Evolutionary conservation across 768 basidiomycete genomes (phyloP).

Genomic region (Amyloporia xantha): DNA sequence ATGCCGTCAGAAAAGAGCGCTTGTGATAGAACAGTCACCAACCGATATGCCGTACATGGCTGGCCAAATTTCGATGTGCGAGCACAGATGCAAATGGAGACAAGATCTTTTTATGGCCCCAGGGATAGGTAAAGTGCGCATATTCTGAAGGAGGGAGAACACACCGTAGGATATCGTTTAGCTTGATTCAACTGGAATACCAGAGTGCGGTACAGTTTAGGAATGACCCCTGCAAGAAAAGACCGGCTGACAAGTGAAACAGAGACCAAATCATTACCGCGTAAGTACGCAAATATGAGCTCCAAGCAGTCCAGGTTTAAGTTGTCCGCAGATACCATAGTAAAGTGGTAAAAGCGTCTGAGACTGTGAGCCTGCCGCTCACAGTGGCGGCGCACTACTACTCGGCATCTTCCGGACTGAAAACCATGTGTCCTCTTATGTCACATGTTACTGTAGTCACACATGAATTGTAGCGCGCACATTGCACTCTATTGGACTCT

Average conservation of each 20-base stretch:
- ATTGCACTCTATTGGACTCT: no score
- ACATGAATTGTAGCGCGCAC: no score
- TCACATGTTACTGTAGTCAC: no score
- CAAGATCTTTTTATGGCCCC: constrained; percentile 27
- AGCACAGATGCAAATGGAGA: constrained; percentile 59
- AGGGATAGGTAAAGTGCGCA: not conserved
- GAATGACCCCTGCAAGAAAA: constrained; percentile 58
- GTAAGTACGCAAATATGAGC: constrained; percentile 51
- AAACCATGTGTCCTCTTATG: no score
- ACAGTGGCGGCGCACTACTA: not conserved
- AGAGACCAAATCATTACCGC: constrained; percentile 47
- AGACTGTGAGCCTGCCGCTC: no score
- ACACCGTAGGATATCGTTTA: constrained; percentile 49
- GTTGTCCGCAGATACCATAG: constrained; percentile 61
- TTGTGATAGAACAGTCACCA: constrained; percentile 5
- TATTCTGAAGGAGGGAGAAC: constrained; percentile 10
- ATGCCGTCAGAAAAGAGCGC: not conserved
- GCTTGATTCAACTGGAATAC: constrained; percentile 49
- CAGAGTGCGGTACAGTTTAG: constrained; percentile 53
- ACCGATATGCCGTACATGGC: constrained; percentile 60
- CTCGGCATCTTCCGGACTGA: not conserved
- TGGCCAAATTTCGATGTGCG: constrained; percentile 44
- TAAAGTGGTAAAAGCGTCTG: not conserved
- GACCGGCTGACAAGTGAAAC: constrained; percentile 59
- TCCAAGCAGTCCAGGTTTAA: constrained; percentile 70